phyloP scores from a whole-genome alignment of 2,329 filamentous ascomycete genomes.

The Clonostachys rosea region DNA sequence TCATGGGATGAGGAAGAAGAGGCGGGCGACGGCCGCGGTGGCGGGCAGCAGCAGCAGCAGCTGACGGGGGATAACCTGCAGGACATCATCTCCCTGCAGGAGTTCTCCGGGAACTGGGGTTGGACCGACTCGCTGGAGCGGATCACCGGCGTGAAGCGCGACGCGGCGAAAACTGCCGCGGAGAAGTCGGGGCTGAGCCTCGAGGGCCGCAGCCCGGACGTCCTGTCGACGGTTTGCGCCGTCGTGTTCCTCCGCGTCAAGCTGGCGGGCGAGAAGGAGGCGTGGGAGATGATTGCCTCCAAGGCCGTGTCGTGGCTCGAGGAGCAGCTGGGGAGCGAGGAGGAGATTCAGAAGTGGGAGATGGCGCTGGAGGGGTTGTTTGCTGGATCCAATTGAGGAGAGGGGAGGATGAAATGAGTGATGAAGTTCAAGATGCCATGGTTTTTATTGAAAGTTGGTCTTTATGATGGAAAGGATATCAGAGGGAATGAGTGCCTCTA shows the following conservation, averaged over 20 bases:
- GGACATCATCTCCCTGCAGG: conserved; percentile 47
- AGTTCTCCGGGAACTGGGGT: conserved; percentile 21
- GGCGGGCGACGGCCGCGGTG: not conserved
- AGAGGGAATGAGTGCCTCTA: too few species aligned
- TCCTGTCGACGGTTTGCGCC: conserved; percentile 20
- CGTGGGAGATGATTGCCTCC: conserved; percentile 60
- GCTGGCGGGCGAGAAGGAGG: conserved; percentile 38
- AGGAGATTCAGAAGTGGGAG: conserved; percentile 7
- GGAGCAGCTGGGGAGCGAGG: conserved; percentile 6
- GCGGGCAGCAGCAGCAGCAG: not conserved
- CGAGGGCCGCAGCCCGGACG: conserved; percentile 1
- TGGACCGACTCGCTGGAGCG: conserved; percentile 18
- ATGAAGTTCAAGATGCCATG: too few species aligned
- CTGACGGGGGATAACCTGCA: conserved; percentile 8
- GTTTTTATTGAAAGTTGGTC: too few species aligned
- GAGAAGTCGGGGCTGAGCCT: conserved; percentile 1
- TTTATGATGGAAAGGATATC: too few species aligned
- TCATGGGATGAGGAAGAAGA: not conserved
- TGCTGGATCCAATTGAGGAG: too few species aligned
- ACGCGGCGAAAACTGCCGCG: conserved; percentile 2
- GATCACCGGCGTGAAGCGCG: conserved; percentile 12
- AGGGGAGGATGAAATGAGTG: too few species aligned
- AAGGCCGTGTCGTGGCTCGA: conserved; percentile 52
- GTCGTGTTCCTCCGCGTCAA: conserved; percentile 35
- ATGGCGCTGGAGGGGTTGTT: too few species aligned